phyloP scores from a whole-genome alignment of 179 eudicot species.

The Camellia oleifera region DNA sequence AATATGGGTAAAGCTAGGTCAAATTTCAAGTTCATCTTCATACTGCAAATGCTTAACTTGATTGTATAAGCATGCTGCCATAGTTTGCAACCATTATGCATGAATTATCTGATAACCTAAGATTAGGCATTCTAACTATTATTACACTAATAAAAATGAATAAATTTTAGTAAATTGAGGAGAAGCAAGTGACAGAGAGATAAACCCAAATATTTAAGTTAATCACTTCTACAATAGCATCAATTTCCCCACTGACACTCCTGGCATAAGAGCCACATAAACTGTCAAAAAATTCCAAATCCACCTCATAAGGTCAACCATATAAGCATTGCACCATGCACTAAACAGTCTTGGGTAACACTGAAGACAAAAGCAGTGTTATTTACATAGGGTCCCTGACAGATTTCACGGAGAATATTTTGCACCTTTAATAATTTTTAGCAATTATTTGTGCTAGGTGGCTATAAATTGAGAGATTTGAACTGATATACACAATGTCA shows the following conservation, averaged over 20 bases:
- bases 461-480: background rate
- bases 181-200: background rate
- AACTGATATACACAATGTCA: background rate
- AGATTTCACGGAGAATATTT: background rate
- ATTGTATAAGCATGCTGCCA: background rate
- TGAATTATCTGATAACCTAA: background rate
- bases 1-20: background rate
- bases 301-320: background rate
- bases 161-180: background rate
- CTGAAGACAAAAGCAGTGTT: background rate
- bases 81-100: background rate
- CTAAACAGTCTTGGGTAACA: background rate
- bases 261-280: background rate
- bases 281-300: background rate
- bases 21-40: background rate
- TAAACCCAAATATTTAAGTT: background rate
- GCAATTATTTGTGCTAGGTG: background rate
- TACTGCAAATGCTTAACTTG: background rate
- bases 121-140: background rate
- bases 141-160: background rate
- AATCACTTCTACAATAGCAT: background rate
- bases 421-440: background rate
- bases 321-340: background rate
- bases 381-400: background rate
- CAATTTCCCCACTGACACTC: background rate